Conservation (phyloP, 257 asterid species). For the Cinchona pubescens region DNA sequence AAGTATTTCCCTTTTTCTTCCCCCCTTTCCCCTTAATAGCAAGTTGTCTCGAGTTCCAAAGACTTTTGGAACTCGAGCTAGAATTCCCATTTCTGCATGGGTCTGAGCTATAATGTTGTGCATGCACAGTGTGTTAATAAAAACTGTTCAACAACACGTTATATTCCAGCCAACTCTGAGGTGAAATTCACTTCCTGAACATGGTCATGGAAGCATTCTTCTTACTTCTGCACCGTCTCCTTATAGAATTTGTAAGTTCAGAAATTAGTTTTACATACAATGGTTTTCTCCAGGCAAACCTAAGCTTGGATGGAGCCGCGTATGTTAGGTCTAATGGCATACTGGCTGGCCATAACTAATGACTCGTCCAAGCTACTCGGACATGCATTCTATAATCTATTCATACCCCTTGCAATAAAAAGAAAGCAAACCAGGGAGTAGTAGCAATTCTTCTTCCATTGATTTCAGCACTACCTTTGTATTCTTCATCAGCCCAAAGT, state of each 20-base stretch:
- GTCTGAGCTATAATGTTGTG: not conserved
- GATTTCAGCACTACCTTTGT: conserved; percentile 11
- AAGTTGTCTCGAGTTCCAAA: conserved; percentile 5
- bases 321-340: conserved; percentile 5
- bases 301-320: conserved; percentile 17
- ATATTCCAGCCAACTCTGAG: not conserved
- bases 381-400: conserved; percentile 18
- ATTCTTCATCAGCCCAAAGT: conserved; percentile 2
- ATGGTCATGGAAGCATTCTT: not conserved
- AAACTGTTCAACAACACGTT: not conserved
- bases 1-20: too few species aligned
- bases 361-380: conserved; percentile 1
- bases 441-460: not conserved
- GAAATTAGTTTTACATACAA: conserved; percentile 15
- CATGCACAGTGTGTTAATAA: not conserved
- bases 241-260: not conserved
- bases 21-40: not conserved
- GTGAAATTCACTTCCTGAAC: not conserved
- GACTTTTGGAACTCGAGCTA: conserved; percentile 1
- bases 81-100: not conserved
- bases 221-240: conserved; percentile 8
- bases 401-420: conserved; percentile 5
- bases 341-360: conserved; percentile 1
- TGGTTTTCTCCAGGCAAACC: conserved; percentile 14
- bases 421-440: not conserved